phyloP scores from a whole-genome alignment of 345 rosid genomes.

The Melastoma malabathricum region DNA sequence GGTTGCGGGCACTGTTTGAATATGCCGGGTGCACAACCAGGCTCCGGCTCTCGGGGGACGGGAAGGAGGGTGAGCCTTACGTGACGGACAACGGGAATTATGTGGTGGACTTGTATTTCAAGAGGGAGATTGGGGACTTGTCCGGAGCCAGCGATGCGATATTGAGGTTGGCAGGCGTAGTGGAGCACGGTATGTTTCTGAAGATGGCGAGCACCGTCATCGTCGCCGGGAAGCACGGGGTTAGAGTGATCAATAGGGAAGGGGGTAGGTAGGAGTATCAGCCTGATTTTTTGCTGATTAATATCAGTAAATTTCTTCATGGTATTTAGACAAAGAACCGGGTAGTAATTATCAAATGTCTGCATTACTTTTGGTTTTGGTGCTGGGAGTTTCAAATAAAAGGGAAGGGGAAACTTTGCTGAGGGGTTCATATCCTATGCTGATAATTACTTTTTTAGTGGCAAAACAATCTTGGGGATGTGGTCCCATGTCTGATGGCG shows the following conservation, averaged over 20 bases:
- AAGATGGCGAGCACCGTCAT: slow-evolving; percentile 89
- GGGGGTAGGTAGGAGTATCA: no score
- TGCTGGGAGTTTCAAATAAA: no score
- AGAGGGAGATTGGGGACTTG: slow-evolving; percentile 74
- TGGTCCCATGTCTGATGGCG: no score
- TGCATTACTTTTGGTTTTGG: no score
- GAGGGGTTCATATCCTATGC: no score
- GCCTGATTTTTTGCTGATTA: no score
- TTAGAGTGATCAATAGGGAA: slow-evolving; percentile 45
- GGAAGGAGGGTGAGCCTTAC: slow-evolving; percentile 23
- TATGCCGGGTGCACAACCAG: slow-evolving; percentile 50
- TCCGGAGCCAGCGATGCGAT: slow-evolving; percentile 54
- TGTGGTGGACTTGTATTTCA: slow-evolving; percentile 57
- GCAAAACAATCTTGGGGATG: no score
- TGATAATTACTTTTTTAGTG: no score
- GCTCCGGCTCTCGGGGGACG: slow-evolving; percentile 23
- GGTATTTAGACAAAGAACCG: no score
- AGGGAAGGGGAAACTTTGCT: no score
- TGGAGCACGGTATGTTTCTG: slow-evolving; percentile 92
- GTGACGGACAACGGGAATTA: slow-evolving; percentile 84
- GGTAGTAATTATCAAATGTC: no score
- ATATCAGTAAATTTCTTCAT: no score
- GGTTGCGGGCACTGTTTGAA: slow-evolving; percentile 35
- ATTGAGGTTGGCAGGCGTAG: slow-evolving; percentile 69
- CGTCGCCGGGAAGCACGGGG: slow-evolving; percentile 77